Evolutionary conservation across 805 yeast species (phyloP).

Genomic region (Brettanomyces sp.): DNA sequence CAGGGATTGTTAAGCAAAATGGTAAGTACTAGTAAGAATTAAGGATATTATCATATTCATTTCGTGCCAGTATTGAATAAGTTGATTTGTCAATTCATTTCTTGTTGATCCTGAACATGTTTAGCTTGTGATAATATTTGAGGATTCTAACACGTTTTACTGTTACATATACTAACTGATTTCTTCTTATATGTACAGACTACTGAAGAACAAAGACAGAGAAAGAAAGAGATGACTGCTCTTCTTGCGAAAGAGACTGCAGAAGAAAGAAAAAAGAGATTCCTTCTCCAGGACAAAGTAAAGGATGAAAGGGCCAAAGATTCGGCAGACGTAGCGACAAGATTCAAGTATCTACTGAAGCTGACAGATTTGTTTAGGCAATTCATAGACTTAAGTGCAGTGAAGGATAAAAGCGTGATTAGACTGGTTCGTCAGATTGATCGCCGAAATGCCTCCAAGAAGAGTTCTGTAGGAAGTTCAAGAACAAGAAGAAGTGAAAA

Average conservation of each 20-base stretch:
- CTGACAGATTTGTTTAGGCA: slow-evolving; percentile 82
- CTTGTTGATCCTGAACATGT: too few relatives aligned
- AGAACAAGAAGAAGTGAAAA: slow-evolving; percentile 85
- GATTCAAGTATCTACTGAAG: slow-evolving; percentile 74
- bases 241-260: slow-evolving; percentile 16
- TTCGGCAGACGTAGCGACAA: slow-evolving; percentile 60
- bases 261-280: slow-evolving; percentile 37
- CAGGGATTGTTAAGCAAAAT: too few relatives aligned
- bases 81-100: too few relatives aligned
- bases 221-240: not conserved
- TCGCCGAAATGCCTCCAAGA: slow-evolving; percentile 31
- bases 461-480: slow-evolving; percentile 11
- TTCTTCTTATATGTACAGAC: not conserved
- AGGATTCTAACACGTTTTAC: too few relatives aligned
- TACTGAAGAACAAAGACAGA: slow-evolving; percentile 4
- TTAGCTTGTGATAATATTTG: too few relatives aligned
- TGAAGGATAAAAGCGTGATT: slow-evolving; percentile 66
- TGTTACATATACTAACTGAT: not conserved
- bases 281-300: slow-evolving; percentile 43
- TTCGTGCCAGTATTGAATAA: too few relatives aligned
- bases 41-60: too few relatives aligned
- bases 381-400: slow-evolving; percentile 73
- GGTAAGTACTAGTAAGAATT: too few relatives aligned
- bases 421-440: slow-evolving; percentile 51
- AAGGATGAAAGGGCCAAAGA: slow-evolving; percentile 45